Conservation (phyloP, 352 stramenopile genomes). For the Phytophthora aleatoria region DNA sequence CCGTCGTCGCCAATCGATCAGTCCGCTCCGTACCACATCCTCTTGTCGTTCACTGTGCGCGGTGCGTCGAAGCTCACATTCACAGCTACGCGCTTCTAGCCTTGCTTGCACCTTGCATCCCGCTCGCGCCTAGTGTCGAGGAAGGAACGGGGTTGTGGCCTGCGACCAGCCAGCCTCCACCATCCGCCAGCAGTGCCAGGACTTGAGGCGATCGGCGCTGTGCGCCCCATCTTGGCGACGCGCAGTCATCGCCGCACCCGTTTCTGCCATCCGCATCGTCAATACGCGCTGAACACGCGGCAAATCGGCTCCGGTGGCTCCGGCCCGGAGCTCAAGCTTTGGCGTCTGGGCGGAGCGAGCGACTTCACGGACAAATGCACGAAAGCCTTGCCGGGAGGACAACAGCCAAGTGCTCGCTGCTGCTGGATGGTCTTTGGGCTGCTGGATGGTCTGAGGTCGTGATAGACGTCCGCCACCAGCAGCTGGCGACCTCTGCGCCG, state of each 20-base stretch:
- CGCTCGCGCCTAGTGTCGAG: neutral
- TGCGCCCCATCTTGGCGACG: slow-evolving; percentile 25
- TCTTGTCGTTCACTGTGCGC: slow-evolving; percentile 5
- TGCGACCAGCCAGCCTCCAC: slow-evolving; percentile 8
- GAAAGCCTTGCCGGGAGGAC: slow-evolving; percentile 16
- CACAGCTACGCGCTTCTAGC: neutral
- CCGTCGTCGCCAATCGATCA: slow-evolving; percentile 35
- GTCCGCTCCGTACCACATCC: slow-evolving; percentile 22
- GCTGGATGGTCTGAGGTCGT: too few relatives aligned
- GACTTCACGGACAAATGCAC: slow-evolving; percentile 18
- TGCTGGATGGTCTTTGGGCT: slow-evolving; percentile 10
- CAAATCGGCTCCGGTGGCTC: slow-evolving; percentile 23
- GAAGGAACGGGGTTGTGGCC: neutral
- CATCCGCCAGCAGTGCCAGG: slow-evolving; percentile 24
- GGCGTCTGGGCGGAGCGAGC: slow-evolving; percentile 6
- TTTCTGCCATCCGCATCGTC: slow-evolving; percentile 25
- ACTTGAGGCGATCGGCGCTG: slow-evolving; percentile 21
- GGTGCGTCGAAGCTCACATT: slow-evolving; percentile 13
- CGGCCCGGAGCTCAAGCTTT: slow-evolving; percentile 24
- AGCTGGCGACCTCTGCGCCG: slow-evolving; percentile 2
- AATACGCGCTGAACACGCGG: slow-evolving; percentile 27
- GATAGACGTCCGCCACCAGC: neutral
- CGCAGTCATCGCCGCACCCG: slow-evolving; percentile 29
- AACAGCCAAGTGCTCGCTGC: slow-evolving; percentile 22
- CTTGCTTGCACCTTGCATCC: neutral